Evolutionary conservation across 495 filamentous ascomycete genomes (phyloP).

Genomic region (Aspergillus asperescens): DNA sequence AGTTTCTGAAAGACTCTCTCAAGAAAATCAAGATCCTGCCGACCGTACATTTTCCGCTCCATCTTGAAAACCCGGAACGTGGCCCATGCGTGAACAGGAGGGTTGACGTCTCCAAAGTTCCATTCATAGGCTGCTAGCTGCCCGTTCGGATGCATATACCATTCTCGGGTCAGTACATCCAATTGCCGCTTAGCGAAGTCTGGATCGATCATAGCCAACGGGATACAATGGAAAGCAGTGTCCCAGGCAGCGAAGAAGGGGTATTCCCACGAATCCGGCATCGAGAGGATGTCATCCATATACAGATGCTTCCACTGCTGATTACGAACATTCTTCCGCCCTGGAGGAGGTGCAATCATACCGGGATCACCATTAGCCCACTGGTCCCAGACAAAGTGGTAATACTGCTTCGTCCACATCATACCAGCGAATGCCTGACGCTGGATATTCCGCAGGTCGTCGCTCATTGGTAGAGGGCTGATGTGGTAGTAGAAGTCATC

Average conservation of each 20-base stretch:
- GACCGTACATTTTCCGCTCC: conserved; percentile 92
- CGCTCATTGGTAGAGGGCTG: conserved; percentile 88
- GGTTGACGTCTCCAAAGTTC: conserved; percentile 98
- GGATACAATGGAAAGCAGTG: conserved; percentile 93
- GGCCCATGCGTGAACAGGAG: conserved; percentile 94
- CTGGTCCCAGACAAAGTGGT: conserved; percentile 94
- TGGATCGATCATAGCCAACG: conserved; percentile 92
- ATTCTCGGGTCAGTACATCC: conserved; percentile 90
- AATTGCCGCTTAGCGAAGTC: conserved; percentile 98
- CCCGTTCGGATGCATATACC: conserved; percentile 99
- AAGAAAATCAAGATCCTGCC: conserved; percentile 89
- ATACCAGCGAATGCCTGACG: conserved; percentile 90
- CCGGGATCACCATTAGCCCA: conserved; percentile 79
- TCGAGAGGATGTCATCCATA: conserved; percentile 89
- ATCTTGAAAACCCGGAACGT: conserved; percentile 96
- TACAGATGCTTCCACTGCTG: conserved; percentile 88
- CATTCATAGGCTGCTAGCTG: conserved; percentile 91
- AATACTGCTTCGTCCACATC: conserved; percentile 97
- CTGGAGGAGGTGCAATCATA: conserved; percentile 76
- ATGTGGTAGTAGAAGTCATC: conserved; percentile 95
- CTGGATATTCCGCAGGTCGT: conserved; percentile 92
- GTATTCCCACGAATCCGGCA: conserved; percentile 99
- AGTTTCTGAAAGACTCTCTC: conserved; percentile 96
- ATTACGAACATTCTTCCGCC: conserved; percentile 77
- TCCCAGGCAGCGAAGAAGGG: conserved; percentile 99